Base-by-base conservation (phyloP, 371 early-diverging fungal genomes). In the Chytridiales sp. region DNA sequence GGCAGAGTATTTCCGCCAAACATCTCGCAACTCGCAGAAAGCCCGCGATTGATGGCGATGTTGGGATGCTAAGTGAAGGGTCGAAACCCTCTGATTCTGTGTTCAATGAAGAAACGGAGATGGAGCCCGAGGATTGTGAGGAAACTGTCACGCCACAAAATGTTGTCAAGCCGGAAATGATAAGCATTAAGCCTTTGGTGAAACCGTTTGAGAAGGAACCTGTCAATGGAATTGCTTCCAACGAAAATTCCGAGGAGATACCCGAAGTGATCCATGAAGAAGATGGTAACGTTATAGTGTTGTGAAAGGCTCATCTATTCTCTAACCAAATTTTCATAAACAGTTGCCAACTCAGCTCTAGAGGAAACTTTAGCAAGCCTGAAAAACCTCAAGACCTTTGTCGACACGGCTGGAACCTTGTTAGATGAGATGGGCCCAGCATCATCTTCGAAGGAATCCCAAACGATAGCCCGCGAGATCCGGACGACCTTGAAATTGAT, bases 1-100 rank as follows among this genome's bases (percentile, higher is more conserved):
- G 69, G 1, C 64, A 64, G 41, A 64, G 64, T 36, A 52, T 69
- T 19, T 64, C 69, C 5, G 57, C 69, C 2, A 61, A 69, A 42
- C 63, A 67, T 9, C 22, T 56, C 21, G 40, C 34, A 32, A 44
- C 36, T 17, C 32, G 59, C 26, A n/a, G 35, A 40, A 43, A 38
- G 17, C 39, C 36, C 38, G 61, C 21, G 35, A 55, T 59, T 3
- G 30, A 1, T 30, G 38, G 17, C 19, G 51, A 54, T 30, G 42
- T 31, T 3, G n/a, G 4, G 31, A 26, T 15, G 44, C 19, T 34
- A 32, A 21, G 1, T 11, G 6, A 1, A 49, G 43, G 13, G 52
- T 44, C 6, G 44, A 4, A 24, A 19, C 5, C 11, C 11, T 38
- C 35, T 17, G 43, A 60, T n/a, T 17, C 50, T 9, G 3, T 22